Conservation (phyloP, 2,329 filamentous ascomycete genomes). For the Dendryphion nanum region DNA sequence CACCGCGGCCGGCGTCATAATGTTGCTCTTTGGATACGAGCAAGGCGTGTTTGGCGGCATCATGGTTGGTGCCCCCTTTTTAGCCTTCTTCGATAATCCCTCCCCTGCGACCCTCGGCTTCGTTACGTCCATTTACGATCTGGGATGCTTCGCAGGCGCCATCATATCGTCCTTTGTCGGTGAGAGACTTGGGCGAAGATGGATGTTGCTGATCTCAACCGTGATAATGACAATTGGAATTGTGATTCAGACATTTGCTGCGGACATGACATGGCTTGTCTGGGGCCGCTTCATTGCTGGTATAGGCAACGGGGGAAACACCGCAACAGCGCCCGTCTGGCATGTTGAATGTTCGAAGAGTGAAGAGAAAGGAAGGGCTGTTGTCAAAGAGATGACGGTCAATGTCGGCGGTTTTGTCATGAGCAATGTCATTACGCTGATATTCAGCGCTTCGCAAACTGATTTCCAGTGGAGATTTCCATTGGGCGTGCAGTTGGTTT, state of each 20-base stretch:
- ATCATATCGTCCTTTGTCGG: conserved; percentile 22
- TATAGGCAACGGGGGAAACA: conserved; percentile 30
- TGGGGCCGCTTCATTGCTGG: conserved; percentile 25
- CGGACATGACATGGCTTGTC: conserved; percentile 12
- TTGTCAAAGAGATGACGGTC: conserved; percentile 54
- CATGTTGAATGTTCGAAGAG: conserved; percentile 40
- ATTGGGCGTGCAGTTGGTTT: conserved; percentile 19
- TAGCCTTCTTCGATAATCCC: conserved; percentile 3
- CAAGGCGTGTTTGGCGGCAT: conserved; percentile 16
- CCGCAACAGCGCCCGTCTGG: conserved; percentile 43
- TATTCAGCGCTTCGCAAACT: conserved; percentile 12
- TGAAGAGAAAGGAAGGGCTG: conserved; percentile 55
- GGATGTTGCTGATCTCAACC: conserved; percentile 20
- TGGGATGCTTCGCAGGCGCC: conserved; percentile 16
- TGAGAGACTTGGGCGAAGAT: conserved; percentile 20
- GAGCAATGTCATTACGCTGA: conserved; percentile 39
- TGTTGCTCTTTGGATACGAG: conserved; percentile 25
- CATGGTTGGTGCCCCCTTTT: conserved; percentile 3
- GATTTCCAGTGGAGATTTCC: conserved; percentile 18
- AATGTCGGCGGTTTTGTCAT: conserved; percentile 47
- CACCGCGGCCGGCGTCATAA: conserved; percentile 19
- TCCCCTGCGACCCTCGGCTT: neutral
- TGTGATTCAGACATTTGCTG: conserved; percentile 17
- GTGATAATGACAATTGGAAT: conserved; percentile 23
- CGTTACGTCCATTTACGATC: conserved; percentile 19